These are phyloP conservation scores for Cladosporium sp. DNA, from an alignment of 2,329 filamentous ascomycete species.

Conservation along the genomic window DNA sequence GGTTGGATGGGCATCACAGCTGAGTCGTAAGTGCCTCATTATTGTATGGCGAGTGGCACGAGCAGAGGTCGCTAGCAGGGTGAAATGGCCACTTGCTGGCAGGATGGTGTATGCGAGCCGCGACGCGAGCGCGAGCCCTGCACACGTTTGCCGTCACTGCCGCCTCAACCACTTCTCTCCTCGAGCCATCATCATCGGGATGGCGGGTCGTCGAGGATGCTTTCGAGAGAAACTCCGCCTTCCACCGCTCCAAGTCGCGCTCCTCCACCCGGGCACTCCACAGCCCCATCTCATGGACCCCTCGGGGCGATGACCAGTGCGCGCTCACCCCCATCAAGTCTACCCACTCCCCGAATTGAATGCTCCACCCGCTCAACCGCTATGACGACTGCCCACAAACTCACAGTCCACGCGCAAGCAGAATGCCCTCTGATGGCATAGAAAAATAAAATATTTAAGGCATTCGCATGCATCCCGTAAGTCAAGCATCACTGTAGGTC, in stretches of 20 bases:
- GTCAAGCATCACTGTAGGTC: neutral
- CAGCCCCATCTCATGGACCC: neutral
- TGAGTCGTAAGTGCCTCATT: neutral
- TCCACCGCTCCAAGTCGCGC: slow-evolving; percentile 2
- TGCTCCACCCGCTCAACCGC: slow-evolving; percentile 7
- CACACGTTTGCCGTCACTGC: neutral
- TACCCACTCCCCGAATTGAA: slow-evolving; percentile 11
- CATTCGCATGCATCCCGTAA: neutral
- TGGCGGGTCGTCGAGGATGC: neutral
- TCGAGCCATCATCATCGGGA: neutral
- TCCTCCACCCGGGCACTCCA: slow-evolving; percentile 7
- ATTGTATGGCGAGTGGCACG: neutral
- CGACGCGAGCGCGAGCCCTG: neutral
- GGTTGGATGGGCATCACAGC: neutral
- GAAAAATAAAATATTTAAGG: neutral
- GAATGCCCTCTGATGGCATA: neutral
- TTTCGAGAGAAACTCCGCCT: slow-evolving; percentile 12
- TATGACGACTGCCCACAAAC: slow-evolving; percentile 6
- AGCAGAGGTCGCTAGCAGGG: neutral
- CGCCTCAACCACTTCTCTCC: neutral
- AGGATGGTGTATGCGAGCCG: neutral
- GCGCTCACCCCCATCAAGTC: slow-evolving; percentile 3
- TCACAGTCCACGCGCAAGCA: neutral
- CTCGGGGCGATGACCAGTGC: neutral
- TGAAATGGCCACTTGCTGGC: neutral